Conservation (phyloP, 169 alveolate genomes). For the Eimeria zaria region DNA sequence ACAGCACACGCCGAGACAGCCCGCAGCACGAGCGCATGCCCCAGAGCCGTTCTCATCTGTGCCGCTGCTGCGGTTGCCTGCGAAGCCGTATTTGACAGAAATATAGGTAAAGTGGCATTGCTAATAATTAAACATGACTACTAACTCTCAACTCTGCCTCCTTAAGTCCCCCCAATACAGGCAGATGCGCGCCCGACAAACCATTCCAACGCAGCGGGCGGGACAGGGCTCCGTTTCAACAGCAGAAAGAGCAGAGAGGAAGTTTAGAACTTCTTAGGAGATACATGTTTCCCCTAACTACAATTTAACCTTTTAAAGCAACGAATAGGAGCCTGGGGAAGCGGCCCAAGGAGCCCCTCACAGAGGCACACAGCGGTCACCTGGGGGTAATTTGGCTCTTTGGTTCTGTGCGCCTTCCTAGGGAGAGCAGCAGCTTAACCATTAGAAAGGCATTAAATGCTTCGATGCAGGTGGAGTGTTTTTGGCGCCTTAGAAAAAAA, state of each 20-base stretch:
- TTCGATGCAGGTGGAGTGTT: background rate
- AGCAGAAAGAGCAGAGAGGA: background rate
- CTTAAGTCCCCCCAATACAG: background rate
- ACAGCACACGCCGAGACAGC: conserved; percentile 61
- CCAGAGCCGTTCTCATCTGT: background rate
- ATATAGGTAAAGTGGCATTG: background rate
- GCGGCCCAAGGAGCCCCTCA: background rate
- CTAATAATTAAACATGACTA: background rate
- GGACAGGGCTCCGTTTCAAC: background rate
- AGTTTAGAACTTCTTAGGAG: background rate
- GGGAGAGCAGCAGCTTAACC: background rate
- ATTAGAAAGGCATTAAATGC: background rate
- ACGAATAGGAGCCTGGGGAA: background rate
- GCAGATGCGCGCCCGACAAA: conserved; percentile 4
- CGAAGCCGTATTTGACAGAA: background rate
- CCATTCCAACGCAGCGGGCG: conserved; percentile 9
- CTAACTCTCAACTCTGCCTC: background rate
- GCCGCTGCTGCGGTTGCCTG: background rate
- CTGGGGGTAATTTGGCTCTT: background rate
- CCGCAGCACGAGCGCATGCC: conserved; percentile 53
- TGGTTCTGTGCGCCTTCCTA: background rate
- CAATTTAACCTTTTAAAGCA: background rate
- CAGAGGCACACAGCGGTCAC: conserved; percentile 1
- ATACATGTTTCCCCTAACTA: background rate
- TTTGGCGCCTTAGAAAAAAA: background rate